These are phyloP conservation scores for Gossypium gossypioides DNA, from an alignment of 441 rosid genomes.

Conservation along the genomic window DNA sequence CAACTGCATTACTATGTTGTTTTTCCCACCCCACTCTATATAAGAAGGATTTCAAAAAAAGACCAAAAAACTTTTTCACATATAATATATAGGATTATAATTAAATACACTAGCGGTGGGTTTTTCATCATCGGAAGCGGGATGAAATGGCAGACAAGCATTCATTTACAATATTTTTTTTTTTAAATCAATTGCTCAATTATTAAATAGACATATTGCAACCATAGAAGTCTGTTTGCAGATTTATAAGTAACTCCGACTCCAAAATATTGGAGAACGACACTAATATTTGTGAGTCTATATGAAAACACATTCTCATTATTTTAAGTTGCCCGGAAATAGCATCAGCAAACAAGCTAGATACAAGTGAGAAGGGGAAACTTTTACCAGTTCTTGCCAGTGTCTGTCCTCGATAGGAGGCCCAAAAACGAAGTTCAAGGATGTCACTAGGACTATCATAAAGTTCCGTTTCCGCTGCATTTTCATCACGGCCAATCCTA, in stretches of 20 bases:
- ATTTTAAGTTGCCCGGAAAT: conserved; percentile 6
- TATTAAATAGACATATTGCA: neutral
- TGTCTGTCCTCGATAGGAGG: conserved; percentile 96
- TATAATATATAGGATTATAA: neutral
- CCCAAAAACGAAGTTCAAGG: conserved; percentile 98
- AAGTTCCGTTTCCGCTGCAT: conserved; percentile 60
- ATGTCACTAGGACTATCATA: conserved; percentile 57
- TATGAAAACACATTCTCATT: neutral
- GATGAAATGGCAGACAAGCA: neutral
- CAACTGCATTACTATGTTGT: neutral
- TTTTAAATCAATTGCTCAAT: neutral
- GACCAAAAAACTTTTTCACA: too few species aligned
- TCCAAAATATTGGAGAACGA: neutral
- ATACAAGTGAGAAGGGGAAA: neutral
- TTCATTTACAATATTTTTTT: neutral
- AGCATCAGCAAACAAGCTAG: neutral
- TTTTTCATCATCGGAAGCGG: neutral
- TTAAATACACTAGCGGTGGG: neutral
- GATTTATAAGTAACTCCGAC: neutral
- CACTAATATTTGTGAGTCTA: neutral
- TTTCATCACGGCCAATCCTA: conserved; percentile 93
- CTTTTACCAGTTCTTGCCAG: conserved; percentile 81
- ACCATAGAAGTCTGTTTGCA: neutral
- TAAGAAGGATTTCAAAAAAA: too few species aligned
- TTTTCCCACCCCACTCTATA: neutral